Evolutionary conservation across 345 rosid genomes (phyloP).

Genomic region (Hibiscus mutabilis): DNA sequence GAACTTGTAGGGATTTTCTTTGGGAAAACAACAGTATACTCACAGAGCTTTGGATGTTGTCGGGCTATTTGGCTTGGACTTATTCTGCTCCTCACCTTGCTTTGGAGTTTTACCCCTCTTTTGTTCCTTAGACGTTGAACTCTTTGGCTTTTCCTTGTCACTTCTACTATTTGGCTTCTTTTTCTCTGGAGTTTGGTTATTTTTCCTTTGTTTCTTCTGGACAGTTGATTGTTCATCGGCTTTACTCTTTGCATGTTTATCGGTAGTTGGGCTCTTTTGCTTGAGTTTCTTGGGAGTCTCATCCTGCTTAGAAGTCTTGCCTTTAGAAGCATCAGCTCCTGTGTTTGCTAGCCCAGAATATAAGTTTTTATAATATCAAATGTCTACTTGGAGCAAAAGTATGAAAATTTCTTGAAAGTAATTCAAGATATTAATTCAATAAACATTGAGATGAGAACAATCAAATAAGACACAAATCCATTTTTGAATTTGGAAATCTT

Average conservation of each 20-base stretch:
- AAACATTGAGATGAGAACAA: background rate
- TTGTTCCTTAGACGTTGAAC: background rate
- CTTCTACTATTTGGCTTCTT: background rate
- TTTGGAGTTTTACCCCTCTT: background rate
- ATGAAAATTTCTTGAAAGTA: background rate
- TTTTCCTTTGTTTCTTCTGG: background rate
- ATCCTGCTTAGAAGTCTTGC: background rate
- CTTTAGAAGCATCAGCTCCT: constrained; percentile 18
- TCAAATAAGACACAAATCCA: background rate
- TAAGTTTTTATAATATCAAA: background rate
- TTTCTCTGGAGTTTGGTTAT: background rate
- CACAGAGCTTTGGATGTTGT: constrained; percentile 9
- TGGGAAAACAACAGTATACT: constrained; percentile 4
- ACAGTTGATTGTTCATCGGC: background rate
- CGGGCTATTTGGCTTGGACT: background rate
- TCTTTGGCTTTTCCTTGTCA: background rate
- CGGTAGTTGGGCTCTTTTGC: background rate
- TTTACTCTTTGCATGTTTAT: background rate
- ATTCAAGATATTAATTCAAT: background rate
- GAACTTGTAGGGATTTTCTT: background rate
- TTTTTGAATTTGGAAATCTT: background rate
- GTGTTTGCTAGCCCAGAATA: constrained; percentile 14
- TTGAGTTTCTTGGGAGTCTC: background rate
- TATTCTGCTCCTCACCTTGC: background rate
- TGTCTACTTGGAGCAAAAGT: background rate